A percentile compares a stretch with the other conserved stretches of the same genome.
These are phyloP conservation scores for Botrytis medusae DNA, from an alignment of 2,329 filamentous ascomycete species.

Conservation along the genomic window DNA sequence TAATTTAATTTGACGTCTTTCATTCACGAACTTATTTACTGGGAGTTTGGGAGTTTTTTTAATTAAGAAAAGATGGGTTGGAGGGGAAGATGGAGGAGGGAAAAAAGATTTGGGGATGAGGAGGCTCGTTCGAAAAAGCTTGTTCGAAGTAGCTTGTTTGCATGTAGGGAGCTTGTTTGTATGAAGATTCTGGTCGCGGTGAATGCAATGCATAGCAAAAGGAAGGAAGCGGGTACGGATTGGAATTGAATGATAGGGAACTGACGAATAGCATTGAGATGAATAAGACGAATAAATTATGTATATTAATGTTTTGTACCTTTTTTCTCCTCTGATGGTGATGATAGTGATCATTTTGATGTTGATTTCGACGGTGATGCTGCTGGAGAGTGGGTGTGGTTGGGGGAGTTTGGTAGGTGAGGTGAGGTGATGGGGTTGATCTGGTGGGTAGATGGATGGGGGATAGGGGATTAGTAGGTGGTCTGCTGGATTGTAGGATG, in stretches of 20 bases:
- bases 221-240: background rate
- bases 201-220: background rate
- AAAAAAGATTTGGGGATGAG: background rate
- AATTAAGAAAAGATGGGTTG: background rate
- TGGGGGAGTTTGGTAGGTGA: background rate
- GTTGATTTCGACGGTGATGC: background rate
- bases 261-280: slow-evolving; percentile 12
- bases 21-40: slow-evolving; percentile 10
- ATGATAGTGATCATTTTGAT: background rate
- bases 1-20: slow-evolving; percentile 17
- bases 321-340: background rate
- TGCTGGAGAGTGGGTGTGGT: background rate
- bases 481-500: background rate
- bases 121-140: background rate
- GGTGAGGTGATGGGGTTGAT: background rate
- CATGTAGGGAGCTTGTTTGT: background rate
- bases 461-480: background rate
- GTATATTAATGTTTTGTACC: slow-evolving; percentile 13
- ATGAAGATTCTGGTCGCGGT: background rate
- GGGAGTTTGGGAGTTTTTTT: slow-evolving; percentile 1
- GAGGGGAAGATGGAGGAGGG: background rate
- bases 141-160: background rate
- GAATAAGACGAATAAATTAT: slow-evolving; percentile 13
- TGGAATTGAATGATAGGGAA: slow-evolving; percentile 9
- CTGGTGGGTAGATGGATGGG: background rate